These are phyloP conservation scores for Logfia minima DNA, from an alignment of 129 eudicot genomes.

Conservation along the genomic window DNA sequence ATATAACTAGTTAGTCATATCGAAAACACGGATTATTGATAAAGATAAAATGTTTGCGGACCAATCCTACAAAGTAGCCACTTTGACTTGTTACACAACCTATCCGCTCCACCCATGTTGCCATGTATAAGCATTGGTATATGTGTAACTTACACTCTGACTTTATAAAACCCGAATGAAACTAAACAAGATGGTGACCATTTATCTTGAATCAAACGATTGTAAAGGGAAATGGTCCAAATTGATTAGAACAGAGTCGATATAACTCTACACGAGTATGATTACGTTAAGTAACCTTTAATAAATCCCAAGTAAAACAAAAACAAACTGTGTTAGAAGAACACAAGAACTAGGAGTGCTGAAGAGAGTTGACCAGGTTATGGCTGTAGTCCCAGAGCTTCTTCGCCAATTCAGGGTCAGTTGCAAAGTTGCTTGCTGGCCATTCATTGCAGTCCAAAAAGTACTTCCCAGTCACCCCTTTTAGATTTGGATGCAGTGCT, in stretches of 20 bases:
- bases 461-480: conserved; percentile 77
- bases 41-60: no score
- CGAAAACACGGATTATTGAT: no score
- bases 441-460: conserved; percentile 83
- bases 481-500: conserved; percentile 75
- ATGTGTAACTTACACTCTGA: not conserved
- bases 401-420: conserved; percentile 58
- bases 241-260: not conserved
- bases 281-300: conserved; percentile 3
- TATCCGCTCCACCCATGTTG: not conserved
- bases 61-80: not conserved
- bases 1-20: no score
- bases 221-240: not conserved
- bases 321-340: not conserved
- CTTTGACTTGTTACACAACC: not conserved
- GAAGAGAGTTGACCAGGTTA: conserved; percentile 56
- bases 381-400: conserved; percentile 85
- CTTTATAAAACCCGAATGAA: not conserved
- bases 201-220: not conserved
- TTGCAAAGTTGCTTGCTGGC: conserved; percentile 52
- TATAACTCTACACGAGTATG: not conserved
- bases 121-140: not conserved
- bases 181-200: not conserved
- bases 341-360: not conserved
- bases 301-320: conserved; percentile 12